These are phyloP conservation scores for Sanghuangporus sanghuang DNA, from an alignment of 1,284 basidiomycete genomes.

Conservation along the genomic window DNA sequence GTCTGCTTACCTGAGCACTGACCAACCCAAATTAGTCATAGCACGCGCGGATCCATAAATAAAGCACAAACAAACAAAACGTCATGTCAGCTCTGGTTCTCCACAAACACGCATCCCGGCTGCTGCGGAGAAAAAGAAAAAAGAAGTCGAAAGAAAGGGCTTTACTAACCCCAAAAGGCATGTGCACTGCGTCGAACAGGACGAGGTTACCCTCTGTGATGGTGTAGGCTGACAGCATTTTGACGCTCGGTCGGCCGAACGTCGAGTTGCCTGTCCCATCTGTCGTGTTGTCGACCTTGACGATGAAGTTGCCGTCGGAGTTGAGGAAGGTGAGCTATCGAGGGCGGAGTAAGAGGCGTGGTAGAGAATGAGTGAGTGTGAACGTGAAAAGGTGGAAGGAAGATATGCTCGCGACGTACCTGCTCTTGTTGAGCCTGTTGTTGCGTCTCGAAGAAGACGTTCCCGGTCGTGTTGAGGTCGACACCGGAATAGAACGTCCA, in stretches of 20 bases:
- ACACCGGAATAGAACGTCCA: conserved; percentile 18
- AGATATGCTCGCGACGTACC: background rate
- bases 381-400: background rate
- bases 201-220: conserved; percentile 14
- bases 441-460: conserved; percentile 16
- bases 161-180: conserved; percentile 18
- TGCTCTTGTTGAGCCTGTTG: conserved; percentile 9
- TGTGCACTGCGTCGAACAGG: conserved; percentile 17
- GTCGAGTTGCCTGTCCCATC: conserved; percentile 6
- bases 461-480: conserved; percentile 17
- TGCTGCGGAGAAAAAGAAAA: background rate
- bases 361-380: background rate
- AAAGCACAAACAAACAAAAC: background rate
- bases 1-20: conserved; percentile 10
- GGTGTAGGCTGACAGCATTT: conserved; percentile 12
- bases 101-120: background rate
- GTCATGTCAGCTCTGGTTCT: background rate
- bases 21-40: background rate
- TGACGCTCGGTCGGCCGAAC: conserved; percentile 15
- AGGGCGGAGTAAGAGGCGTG: background rate
- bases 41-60: background rate
- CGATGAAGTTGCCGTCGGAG: conserved; percentile 15
- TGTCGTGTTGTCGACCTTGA: conserved; percentile 19
- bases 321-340: conserved; percentile 14
- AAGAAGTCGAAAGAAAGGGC: no score